phyloP scores from a whole-genome alignment of 495 filamentous ascomycete species.

The Trichocladium uniseriatum region DNA sequence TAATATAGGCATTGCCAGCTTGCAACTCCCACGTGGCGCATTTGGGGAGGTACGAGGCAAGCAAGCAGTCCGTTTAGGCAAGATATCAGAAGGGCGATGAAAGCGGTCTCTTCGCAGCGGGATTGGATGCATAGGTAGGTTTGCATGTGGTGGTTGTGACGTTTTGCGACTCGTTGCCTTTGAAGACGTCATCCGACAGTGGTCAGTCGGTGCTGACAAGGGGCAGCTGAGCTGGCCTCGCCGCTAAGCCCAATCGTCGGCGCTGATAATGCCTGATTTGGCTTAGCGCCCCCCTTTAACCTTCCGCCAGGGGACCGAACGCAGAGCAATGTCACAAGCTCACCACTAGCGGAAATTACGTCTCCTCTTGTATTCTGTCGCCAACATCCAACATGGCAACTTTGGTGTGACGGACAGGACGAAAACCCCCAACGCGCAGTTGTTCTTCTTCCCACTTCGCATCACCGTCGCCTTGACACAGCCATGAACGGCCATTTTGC shows the following conservation, averaged over 20 bases:
- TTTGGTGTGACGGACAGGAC: neutral
- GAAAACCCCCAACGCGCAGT: neutral
- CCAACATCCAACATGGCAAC: constrained; percentile 2
- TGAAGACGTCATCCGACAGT: constrained; percentile 12
- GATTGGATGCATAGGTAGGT: too few relatives aligned
- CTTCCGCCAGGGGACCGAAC: neutral
- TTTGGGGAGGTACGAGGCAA: too few relatives aligned
- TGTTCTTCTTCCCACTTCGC: neutral
- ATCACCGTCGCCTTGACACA: neutral
- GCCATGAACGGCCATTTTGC: constrained; percentile 86
- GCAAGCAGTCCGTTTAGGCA: too few relatives aligned
- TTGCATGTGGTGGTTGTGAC: neutral
- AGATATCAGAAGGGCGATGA: too few relatives aligned
- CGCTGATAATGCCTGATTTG: neutral
- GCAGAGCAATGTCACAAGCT: neutral
- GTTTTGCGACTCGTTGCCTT: neutral
- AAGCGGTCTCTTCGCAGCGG: too few relatives aligned
- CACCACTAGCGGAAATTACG: constrained; percentile 1
- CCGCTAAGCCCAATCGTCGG: neutral
- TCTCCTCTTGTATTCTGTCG: neutral
- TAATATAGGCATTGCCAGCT: too few relatives aligned
- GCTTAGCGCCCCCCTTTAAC: neutral
- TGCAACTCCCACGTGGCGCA: too few relatives aligned
- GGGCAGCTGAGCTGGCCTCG: too few relatives aligned
- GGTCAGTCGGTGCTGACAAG: neutral